Evolutionary conservation across 768 basidiomycete genomes (phyloP), one percentile per base, ranked within the genome.

Genomic region (Pluteus cervinus): DNA sequence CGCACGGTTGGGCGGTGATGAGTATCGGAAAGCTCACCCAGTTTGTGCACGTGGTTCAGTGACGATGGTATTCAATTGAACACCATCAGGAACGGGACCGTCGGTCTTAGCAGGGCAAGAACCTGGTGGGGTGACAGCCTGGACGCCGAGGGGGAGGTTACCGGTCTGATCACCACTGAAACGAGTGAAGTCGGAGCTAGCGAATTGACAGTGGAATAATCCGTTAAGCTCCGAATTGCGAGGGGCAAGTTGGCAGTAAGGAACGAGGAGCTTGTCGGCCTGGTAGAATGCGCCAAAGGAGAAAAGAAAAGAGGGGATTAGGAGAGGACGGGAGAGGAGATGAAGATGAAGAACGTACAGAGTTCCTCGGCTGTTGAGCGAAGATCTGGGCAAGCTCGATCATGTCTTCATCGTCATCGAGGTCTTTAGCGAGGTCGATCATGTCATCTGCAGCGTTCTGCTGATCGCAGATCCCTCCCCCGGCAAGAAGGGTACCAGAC

Each of bases 131-230:
- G 53, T 63, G n/a, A 71, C 51, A 10, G 61, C 54, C 1, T 34
- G 51, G 10, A 55, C 51, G 14, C 71, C 71, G 38, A 72, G 66
- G 5, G 72, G 72, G 37, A 70, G 53, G 26, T 68, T 75, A 3
- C 71, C 72, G 5, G 61, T 52, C 18, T 59, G 56, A 26, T 63
- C 63, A 28, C 64, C 63, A 17, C 57, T 64, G 48, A 74, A 71
- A 12, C 54, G 50, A 12, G 63, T 48, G 43, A 64, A 63, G 37
- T 71, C 60, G 0, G 66, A 60, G 7, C 68, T 61, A 2, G 51
- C 49, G 45, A 71, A 71, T 48, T 75, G 69, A 43, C 71, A 73
- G 31, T 75, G 72, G 66, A 74, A 73, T n/a, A 75, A 56, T 1
- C 71, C 71, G 31, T 63, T 58, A 21, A 75, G 67, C 49, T 74